Conservation (phyloP, 805 yeast species). For the Ogataea naganishii region DNA sequence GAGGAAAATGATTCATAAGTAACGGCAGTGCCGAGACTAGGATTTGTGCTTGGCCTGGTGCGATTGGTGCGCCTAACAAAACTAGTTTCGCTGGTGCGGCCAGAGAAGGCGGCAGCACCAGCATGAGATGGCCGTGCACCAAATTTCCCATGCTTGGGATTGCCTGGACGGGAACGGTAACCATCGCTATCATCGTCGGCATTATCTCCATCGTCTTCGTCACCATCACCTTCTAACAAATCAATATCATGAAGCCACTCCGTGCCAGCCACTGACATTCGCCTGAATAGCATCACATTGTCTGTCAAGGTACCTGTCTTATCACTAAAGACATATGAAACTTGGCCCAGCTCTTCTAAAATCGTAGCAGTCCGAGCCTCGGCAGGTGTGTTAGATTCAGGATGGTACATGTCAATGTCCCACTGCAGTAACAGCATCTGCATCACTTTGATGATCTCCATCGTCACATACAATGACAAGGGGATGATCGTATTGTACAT, state of each 20-base stretch:
- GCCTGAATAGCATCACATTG: slow-evolving; percentile 86
- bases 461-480: slow-evolving; percentile 85
- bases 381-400: slow-evolving; percentile 78
- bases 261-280: slow-evolving; percentile 78
- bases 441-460: slow-evolving; percentile 89
- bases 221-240: slow-evolving; percentile 22
- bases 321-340: slow-evolving; percentile 88
- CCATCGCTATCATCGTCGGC: slow-evolving; percentile 27
- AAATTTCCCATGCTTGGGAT: no score
- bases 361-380: slow-evolving; percentile 94
- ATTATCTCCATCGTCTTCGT: slow-evolving; percentile 14
- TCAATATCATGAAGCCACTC: slow-evolving; percentile 83
- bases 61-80: not conserved
- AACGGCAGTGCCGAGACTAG: slow-evolving; percentile 15
- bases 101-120: no score
- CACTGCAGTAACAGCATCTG: slow-evolving; percentile 76
- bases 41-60: slow-evolving; percentile 10
- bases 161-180: no score
- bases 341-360: slow-evolving; percentile 94
- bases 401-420: slow-evolving; percentile 93
- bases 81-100: slow-evolving; percentile 9
- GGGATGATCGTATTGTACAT: slow-evolving; percentile 98
- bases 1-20: slow-evolving; percentile 42
- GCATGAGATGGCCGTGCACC: no score
- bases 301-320: slow-evolving; percentile 97